Conservation (phyloP, 306 rosid species). For the Carpinus fangiana region DNA sequence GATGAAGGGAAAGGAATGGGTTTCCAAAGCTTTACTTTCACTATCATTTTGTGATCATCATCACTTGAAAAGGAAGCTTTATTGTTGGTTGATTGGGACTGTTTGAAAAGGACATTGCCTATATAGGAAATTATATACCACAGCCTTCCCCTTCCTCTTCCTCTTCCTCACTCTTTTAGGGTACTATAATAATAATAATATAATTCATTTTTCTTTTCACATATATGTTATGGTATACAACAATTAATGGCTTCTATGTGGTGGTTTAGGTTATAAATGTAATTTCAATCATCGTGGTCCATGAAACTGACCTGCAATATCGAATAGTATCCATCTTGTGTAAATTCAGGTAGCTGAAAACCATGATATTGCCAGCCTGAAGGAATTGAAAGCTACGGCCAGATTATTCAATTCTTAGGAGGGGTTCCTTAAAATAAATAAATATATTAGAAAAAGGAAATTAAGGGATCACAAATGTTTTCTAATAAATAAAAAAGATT, state of each 20-base stretch:
- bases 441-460: too few relatives aligned
- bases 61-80: slow-evolving; percentile 80
- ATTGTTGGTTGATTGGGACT: slow-evolving; percentile 51
- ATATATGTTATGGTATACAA: neutral
- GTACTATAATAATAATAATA: neutral
- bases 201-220: neutral
- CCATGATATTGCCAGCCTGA: neutral
- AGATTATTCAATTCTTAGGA: too few relatives aligned
- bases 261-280: neutral
- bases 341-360: neutral
- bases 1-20: slow-evolving; percentile 50
- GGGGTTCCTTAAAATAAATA: too few relatives aligned
- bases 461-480: too few relatives aligned
- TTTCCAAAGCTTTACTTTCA: slow-evolving; percentile 58
- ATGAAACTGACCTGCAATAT: neutral
- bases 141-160: slow-evolving; percentile 7
- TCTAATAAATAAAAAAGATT: too few relatives aligned
- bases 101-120: slow-evolving; percentile 48
- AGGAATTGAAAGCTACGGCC: too few relatives aligned
- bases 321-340: too few relatives aligned
- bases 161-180: slow-evolving; percentile 7
- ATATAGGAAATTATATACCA: slow-evolving; percentile 16
- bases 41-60: slow-evolving; percentile 69
- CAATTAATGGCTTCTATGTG: neutral
- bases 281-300: slow-evolving; percentile 9